Base-by-base conservation (phyloP, 2,329 filamentous ascomycete genomes). In the Epichloe glyceriae region DNA sequence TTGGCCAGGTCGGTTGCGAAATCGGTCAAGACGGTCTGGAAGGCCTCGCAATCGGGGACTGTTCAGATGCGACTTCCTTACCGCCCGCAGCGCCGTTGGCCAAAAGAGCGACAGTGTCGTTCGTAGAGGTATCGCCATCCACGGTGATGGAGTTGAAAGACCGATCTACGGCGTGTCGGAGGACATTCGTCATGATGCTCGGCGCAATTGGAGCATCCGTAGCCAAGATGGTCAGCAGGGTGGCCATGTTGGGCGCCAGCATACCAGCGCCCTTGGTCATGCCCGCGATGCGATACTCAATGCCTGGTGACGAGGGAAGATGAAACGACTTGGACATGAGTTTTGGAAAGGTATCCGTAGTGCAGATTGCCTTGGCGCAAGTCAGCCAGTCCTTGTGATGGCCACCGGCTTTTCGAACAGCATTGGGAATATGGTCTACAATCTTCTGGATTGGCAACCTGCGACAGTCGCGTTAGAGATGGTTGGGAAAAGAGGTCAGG, bases 221-320 rank as follows among this genome's bases (percentile, higher is more conserved):
- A 61, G 88, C 89, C 61, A 97, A 78, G 54, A 97, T 85, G 50
- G 88, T 89, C 37, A 98, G 81, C 35, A 97, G 79, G 1, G 93
- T 98, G 33, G 89, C 93, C 90, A 98, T 95, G 73, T 98, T 97
- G 46, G 93, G 93, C 64, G 96, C 90, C 66, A 98, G 95, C 93
- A 98, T 98, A 62, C 93, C 93, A 5, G 93, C 93, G 52, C 93
- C 93, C 73, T 98, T 98, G 62, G 91, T 95, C 81, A 95, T 94
- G 59, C 93, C 93, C 12, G 88, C 89, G 47, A 98, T 85, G 59
- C 79, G 78, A 71, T 95, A 98, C 65, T 85, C 82, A 47, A 80
- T 73, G 17, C 75, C 75, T 0, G 86, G 81, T 4, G 86, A 86
- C 1, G 86, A 90, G 4, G 93, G 90, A 34, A 98, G 80, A 30